Percentiles rank a stretch among this genome's conserved stretches.
Conservation (phyloP, 805 yeast species). For the Monosporozyma servazzii region DNA sequence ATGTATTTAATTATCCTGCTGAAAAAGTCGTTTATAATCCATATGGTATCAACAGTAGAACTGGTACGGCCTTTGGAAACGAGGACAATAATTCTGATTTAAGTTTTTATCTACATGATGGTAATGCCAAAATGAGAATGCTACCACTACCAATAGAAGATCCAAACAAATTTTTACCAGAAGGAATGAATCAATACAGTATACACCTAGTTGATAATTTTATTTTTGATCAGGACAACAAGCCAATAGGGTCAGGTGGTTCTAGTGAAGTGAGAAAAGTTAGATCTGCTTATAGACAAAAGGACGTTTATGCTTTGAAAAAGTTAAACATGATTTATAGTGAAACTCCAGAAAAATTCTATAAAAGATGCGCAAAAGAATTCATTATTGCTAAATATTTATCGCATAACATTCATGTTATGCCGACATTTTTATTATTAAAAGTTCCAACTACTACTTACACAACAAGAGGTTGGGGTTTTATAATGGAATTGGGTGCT, state of each 20-base stretch:
- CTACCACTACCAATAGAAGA: constrained; percentile 54
- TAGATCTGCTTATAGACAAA: constrained; percentile 29
- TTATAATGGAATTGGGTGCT: constrained; percentile 56
- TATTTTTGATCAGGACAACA: constrained; percentile 36
- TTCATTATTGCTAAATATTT: constrained; percentile 49
- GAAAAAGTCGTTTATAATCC: constrained; percentile 53
- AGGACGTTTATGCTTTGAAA: constrained; percentile 55
- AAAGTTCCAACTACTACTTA: constrained; percentile 48
- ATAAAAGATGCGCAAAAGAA: constrained; percentile 55
- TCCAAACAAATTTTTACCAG: constrained; percentile 56
- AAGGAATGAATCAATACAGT: constrained; percentile 40
- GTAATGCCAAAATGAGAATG: constrained; percentile 35
- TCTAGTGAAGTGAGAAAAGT: constrained; percentile 55
- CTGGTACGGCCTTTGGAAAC: constrained; percentile 10
- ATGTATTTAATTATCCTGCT: constrained; percentile 5
- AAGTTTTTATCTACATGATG: constrained; percentile 30
- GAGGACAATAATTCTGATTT: constrained; percentile 14
- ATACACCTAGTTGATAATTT: constrained; percentile 48
- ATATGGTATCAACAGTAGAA: constrained; percentile 36
- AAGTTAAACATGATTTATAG: constrained; percentile 50
- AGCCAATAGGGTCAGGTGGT: constrained; percentile 65
- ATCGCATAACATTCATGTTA: constrained; percentile 51
- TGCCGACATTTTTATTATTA: constrained; percentile 45
- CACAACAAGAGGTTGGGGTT: constrained; percentile 68
- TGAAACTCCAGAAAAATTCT: constrained; percentile 59